Base-by-base conservation (phyloP, 768 basidiomycete species). In the Boletus fagicola region DNA sequence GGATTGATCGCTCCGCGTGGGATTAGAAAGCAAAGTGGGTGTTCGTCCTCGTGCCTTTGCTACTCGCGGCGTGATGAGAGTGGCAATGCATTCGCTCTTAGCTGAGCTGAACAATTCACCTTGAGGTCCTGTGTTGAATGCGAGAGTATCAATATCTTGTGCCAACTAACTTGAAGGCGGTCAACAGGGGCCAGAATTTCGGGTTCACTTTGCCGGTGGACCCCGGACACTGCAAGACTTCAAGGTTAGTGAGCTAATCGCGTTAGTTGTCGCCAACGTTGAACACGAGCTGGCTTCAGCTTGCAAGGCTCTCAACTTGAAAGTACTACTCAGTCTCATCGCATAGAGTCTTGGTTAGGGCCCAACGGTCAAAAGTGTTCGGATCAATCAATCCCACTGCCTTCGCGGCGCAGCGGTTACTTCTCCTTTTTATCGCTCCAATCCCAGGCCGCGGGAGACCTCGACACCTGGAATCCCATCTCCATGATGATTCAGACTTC, bases 221-320 rank as follows among this genome's bases (percentile, higher is more conserved):
- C 67, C 65, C 67, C 61, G 47, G 57, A 63, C 65, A 68, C 68
- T 20, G 43, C 60, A 47, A 35, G 39, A 44, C 56, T 46, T 24
- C 20, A 47, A 28, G 30, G 11, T 15, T 11, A 16, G 49, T 20
- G 28, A 46, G 26, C 51, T 51, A 20, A 47, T 52, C 26, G 20
- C 24, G 30, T 36, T 46, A 45, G 48, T 49, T 26, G 53, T 50
- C 47, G 49, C 43, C 38, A 20, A 59, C 60, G 44, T 53, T 15
- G 53, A 53, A 47, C 56, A 53, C 63, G 42, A 54, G 47, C 36
- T 22, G 18, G 36, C 43, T 53, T 42, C 54, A 40, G 20, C 36
- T 20, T 54, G 22, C 51, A 51, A 40, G 28, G 30, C 9, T 18
- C 16, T 12, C 35, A 40, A 26, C 48, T 26, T 16, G 24, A 36